Conservation (phyloP, 164 flowering plant genomes). For the Brasenia schreberi region DNA sequence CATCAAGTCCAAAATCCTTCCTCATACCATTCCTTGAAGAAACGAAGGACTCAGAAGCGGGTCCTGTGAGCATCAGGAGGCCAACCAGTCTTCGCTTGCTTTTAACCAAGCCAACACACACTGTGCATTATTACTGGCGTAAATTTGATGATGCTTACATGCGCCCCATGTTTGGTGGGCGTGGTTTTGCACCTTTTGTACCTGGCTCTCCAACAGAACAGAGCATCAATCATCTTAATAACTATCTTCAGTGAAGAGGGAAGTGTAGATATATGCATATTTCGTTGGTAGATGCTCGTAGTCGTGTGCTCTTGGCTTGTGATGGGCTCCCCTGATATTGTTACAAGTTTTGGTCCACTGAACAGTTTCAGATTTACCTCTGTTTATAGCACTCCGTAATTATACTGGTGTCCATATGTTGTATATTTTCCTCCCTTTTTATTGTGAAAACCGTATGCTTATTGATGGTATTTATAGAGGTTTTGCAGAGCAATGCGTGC, state of each 20-base stretch:
- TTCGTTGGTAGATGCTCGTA: background rate
- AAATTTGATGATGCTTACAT: constrained; percentile 76
- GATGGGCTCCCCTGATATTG: too few species aligned
- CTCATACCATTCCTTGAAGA: constrained; percentile 47
- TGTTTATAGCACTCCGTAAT: too few species aligned
- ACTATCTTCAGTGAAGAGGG: background rate
- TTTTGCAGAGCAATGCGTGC: too few species aligned
- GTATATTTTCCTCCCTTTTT: too few species aligned
- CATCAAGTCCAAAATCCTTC: constrained; percentile 54
- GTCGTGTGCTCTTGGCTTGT: too few species aligned
- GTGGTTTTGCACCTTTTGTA: constrained; percentile 72
- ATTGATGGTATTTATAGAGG: too few species aligned
- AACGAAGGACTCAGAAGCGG: constrained; percentile 34
- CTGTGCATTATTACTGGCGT: constrained; percentile 82
- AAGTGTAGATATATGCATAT: too few species aligned
- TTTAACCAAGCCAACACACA: constrained; percentile 40
- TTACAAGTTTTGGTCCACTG: too few species aligned
- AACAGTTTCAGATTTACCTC: too few species aligned
- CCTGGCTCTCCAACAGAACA: constrained; percentile 79
- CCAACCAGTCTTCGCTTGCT: constrained; percentile 63
- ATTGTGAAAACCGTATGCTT: too few species aligned
- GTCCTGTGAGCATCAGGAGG: constrained; percentile 13
- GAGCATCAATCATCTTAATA: constrained; percentile 17
- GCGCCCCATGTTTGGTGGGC: constrained; percentile 88
- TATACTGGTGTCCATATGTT: constrained; percentile 1